Evolutionary conservation across 129 eudicot species (phyloP).

Genomic region (Solidago caesia): DNA sequence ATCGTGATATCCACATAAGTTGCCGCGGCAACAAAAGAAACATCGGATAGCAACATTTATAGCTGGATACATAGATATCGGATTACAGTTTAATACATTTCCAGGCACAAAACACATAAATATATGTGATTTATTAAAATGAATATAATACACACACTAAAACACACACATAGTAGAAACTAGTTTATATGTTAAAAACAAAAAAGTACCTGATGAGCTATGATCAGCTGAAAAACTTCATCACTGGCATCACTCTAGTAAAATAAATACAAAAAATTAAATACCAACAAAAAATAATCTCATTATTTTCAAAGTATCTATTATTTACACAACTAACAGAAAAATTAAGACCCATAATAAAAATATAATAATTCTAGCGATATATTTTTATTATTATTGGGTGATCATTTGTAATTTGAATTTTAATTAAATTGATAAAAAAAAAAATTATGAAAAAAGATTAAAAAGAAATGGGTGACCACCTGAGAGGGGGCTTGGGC

Average conservation of each 20-base stretch:
- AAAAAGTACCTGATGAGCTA: conserved; percentile 73
- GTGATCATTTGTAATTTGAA: neutral
- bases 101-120: neutral
- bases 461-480: neutral
- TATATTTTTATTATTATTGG: neutral
- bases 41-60: too few species aligned
- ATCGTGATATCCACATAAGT: too few species aligned
- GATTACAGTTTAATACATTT: too few species aligned
- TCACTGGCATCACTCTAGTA: conserved; percentile 37
- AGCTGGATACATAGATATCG: too few species aligned
- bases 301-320: too few species aligned
- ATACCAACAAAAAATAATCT: conserved; percentile 13
- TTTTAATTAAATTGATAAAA: neutral
- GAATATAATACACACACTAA: neutral
- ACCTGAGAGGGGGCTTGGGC: conserved; percentile 40
- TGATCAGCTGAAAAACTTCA: conserved; percentile 52
- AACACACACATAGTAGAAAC: neutral
- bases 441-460: neutral
- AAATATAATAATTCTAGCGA: neutral
- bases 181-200: conserved; percentile 10
- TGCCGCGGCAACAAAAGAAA: too few species aligned
- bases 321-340: neutral
- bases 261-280: neutral
- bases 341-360: neutral
- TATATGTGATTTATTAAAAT: neutral